phyloP scores from a whole-genome alignment of 2,329 filamentous ascomycete genomes.

The Helotiales sp. region DNA sequence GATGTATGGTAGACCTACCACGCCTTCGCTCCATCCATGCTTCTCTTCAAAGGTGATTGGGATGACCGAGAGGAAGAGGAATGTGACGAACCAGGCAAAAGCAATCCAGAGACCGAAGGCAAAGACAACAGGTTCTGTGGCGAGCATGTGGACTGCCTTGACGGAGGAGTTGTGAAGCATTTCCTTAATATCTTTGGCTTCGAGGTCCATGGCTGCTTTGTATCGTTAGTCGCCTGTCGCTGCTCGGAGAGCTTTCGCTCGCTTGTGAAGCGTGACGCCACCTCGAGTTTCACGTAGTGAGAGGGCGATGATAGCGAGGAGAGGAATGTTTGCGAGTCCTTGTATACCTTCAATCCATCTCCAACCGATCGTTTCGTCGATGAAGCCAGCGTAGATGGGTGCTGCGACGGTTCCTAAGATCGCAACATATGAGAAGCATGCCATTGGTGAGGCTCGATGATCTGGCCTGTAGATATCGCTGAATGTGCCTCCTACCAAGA shows the following conservation, averaged over 20 bases:
- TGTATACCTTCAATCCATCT: slow-evolving; percentile 89
- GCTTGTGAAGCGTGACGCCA: slow-evolving; percentile 73
- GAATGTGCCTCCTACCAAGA: slow-evolving; percentile 83
- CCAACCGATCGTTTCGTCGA: slow-evolving; percentile 66
- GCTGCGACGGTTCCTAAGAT: slow-evolving; percentile 73
- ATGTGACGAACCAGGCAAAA: slow-evolving; percentile 86
- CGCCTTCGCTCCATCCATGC: slow-evolving; percentile 59
- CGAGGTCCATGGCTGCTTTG: slow-evolving; percentile 51
- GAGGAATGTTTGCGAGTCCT: slow-evolving; percentile 62
- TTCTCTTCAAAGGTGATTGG: slow-evolving; percentile 74
- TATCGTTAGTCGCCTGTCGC: slow-evolving; percentile 59
- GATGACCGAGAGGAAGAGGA: slow-evolving; percentile 77
- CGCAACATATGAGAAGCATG: slow-evolving; percentile 75
- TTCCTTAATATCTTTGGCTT: slow-evolving; percentile 52
- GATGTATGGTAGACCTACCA: slow-evolving; percentile 64
- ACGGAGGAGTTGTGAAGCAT: slow-evolving; percentile 74
- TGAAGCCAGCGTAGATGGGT: slow-evolving; percentile 61
- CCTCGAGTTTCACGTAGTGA: slow-evolving; percentile 81
- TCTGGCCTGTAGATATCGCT: slow-evolving; percentile 78
- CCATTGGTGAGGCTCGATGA: slow-evolving; percentile 84
- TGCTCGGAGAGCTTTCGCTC: slow-evolving; percentile 65
- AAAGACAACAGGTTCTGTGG: slow-evolving; percentile 76
- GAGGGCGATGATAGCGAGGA: slow-evolving; percentile 64
- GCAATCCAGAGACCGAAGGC: slow-evolving; percentile 86
- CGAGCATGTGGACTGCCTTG: slow-evolving; percentile 70